A percentile compares a stretch with the other conserved stretches of the same genome.
phyloP scores from a whole-genome alignment of 805 yeast species.

The Yarrowia alimentaria region DNA sequence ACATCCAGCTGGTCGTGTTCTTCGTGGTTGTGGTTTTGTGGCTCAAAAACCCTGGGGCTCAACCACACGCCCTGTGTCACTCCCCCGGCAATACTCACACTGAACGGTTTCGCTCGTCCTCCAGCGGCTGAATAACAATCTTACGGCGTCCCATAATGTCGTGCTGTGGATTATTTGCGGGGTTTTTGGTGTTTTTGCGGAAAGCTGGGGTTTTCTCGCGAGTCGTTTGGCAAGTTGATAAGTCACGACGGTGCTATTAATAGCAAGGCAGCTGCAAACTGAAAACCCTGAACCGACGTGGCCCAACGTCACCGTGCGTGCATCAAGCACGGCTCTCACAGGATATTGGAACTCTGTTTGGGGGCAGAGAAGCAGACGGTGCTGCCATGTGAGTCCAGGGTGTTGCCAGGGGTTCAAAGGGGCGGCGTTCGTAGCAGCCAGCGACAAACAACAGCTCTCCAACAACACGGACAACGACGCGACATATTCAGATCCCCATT shows the following conservation, averaged over 20 bases:
- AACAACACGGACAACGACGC: too few species aligned
- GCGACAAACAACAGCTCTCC: too few species aligned
- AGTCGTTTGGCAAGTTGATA: constrained; percentile 20
- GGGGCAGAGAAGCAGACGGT: too few species aligned
- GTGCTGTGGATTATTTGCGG: too few species aligned
- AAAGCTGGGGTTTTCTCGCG: not conserved
- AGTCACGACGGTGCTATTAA: constrained; percentile 20
- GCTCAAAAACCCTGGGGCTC: too few species aligned
- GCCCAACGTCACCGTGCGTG: constrained; percentile 18
- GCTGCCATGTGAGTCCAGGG: too few species aligned
- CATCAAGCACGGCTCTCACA: constrained; percentile 21
- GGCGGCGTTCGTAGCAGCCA: too few species aligned
- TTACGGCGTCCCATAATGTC: constrained; percentile 91
- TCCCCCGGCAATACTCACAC: constrained; percentile 38
- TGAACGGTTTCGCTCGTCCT: constrained; percentile 75
- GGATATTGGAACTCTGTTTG: constrained; percentile 24
- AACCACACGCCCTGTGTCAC: not conserved
- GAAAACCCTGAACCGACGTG: constrained; percentile 18
- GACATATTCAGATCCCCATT: too few species aligned
- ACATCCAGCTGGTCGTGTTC: too few species aligned
- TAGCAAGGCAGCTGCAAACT: constrained; percentile 26
- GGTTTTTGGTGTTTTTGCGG: too few species aligned
- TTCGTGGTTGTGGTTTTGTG: too few species aligned
- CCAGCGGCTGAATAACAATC: constrained; percentile 85
- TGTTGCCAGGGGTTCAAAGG: too few species aligned